These are phyloP conservation scores for Cavenderia fasciculata DNA, from an alignment of 78 protist species.

Conservation along the genomic window DNA sequence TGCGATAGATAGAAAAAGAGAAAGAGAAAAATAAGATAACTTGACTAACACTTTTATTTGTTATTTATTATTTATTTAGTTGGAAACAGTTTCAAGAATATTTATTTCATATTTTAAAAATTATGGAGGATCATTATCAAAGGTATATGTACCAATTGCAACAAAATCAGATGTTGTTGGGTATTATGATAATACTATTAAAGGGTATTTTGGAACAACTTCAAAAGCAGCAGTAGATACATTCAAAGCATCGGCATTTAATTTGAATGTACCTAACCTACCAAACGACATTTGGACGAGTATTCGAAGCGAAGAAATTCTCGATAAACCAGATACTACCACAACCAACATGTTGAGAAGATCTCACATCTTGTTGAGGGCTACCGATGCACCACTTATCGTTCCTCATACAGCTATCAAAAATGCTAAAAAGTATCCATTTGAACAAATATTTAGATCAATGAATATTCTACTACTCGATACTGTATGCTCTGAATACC, in stretches of 20 bases:
- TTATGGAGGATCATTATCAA: conserved; percentile 17
- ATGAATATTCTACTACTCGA: conserved; percentile 60
- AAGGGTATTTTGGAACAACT: conserved; percentile 41
- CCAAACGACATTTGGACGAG: conserved; percentile 74
- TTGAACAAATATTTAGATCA: conserved; percentile 69
- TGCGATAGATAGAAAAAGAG: no score
- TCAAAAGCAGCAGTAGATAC: background rate
- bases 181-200: conserved; percentile 9
- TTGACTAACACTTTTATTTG: no score
- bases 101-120: conserved; percentile 41
- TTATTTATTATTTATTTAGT: background rate
- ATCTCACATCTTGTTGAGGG: conserved; percentile 28
- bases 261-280: conserved; percentile 32
- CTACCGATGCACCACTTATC: conserved; percentile 65
- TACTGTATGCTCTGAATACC: conserved; percentile 50
- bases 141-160: conserved; percentile 53
- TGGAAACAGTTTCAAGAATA: conserved; percentile 55
- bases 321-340: conserved; percentile 32
- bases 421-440: conserved; percentile 64
- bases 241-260: conserved; percentile 65
- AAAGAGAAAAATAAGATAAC: no score
- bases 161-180: conserved; percentile 62
- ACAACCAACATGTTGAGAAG: conserved; percentile 7
- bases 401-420: conserved; percentile 63
- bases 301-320: conserved; percentile 30